Evolutionary conservation across 805 yeast genomes (phyloP).

Genomic region (Saccharomycopsis javanensis): DNA sequence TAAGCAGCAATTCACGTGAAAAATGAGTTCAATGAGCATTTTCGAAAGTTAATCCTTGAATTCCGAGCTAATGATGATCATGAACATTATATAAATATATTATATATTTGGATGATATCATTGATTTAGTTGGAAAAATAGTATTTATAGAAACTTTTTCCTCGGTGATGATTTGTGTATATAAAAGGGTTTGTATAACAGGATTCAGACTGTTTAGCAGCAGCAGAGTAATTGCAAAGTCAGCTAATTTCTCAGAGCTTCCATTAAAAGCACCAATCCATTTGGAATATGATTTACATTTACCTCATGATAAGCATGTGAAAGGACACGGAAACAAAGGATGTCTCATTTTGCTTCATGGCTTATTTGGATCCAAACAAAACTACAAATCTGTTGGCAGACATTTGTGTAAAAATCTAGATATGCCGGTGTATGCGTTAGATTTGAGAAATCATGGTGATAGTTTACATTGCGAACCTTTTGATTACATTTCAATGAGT

Average conservation of each 20-base stretch:
- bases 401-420: slow-evolving; percentile 26
- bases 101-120: not conserved
- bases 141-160: too few species aligned
- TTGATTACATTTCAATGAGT: slow-evolving; percentile 35
- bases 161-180: not conserved
- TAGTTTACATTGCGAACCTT: slow-evolving; percentile 36
- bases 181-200: not conserved
- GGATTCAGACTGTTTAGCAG: not conserved
- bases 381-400: slow-evolving; percentile 35
- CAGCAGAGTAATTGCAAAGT: not conserved
- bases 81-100: not conserved
- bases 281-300: slow-evolving; percentile 10
- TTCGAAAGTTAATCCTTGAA: not conserved
- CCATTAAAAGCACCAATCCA: slow-evolving; percentile 15
- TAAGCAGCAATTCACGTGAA: not conserved
- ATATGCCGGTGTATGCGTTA: slow-evolving; percentile 31
- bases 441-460: slow-evolving; percentile 52
- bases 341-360: slow-evolving; percentile 44
- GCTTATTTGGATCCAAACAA: slow-evolving; percentile 41
- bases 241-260: not conserved
- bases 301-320: slow-evolving; percentile 1
- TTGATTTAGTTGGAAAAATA: too few species aligned
- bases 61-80: not conserved
- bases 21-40: not conserved
- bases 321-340: slow-evolving; percentile 13